Percentiles rank a stretch among this genome's conserved stretches.
These are phyloP conservation scores for Vitis hybrid DNA, from an alignment of 177 flowering plant genomes.

Conservation along the genomic window DNA sequence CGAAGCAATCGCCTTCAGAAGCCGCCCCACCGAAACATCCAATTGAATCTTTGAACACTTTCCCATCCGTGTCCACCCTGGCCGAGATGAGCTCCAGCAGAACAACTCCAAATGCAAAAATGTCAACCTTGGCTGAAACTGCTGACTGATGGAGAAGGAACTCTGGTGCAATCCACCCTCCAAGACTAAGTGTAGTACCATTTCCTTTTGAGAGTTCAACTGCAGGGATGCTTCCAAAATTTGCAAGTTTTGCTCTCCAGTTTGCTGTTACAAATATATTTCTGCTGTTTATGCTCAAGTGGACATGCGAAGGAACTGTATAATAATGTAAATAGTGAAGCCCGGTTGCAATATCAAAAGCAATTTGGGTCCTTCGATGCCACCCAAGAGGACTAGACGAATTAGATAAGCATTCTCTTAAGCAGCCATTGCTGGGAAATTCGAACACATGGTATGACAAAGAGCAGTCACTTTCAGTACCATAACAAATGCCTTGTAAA, in stretches of 20 bases:
- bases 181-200: too few relatives aligned
- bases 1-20: too few relatives aligned
- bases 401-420: slow-evolving; percentile 34
- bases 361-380: slow-evolving; percentile 36
- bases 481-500: slow-evolving; percentile 37
- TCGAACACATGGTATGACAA: slow-evolving; percentile 42
- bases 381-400: slow-evolving; percentile 26
- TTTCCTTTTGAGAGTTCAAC: too few relatives aligned
- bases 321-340: neutral
- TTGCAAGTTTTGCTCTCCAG: slow-evolving; percentile 47
- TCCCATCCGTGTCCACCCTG: too few relatives aligned
- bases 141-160: too few relatives aligned
- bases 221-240: slow-evolving; percentile 11
- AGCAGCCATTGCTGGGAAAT: slow-evolving; percentile 35
- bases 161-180: too few relatives aligned
- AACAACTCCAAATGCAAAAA: too few relatives aligned
- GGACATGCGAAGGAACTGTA: slow-evolving; percentile 1
- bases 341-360: slow-evolving; percentile 37
- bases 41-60: too few relatives aligned
- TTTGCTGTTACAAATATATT: slow-evolving; percentile 33
- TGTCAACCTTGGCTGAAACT: too few relatives aligned
- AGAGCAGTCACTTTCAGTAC: slow-evolving; percentile 12
- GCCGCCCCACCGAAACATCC: too few relatives aligned
- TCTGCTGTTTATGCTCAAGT: slow-evolving; percentile 23
- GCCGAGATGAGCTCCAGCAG: too few relatives aligned